These are phyloP conservation scores for Vitis labrusca DNA, from an alignment of 164 flowering plant species.

Conservation along the genomic window DNA sequence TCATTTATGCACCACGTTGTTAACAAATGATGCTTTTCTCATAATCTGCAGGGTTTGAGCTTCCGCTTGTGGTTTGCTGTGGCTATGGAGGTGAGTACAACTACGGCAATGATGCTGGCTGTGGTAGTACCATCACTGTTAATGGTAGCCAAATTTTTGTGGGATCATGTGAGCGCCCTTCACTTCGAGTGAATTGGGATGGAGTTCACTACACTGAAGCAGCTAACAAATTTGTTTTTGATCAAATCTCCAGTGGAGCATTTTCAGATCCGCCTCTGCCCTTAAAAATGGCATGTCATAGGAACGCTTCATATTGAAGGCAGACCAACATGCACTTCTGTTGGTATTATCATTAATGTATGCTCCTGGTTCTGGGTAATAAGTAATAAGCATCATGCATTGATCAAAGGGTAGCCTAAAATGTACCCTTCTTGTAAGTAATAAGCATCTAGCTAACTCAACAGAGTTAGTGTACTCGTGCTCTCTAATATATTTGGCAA, in stretches of 20 bases:
- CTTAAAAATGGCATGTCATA: constrained; percentile 27
- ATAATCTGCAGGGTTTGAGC: constrained; percentile 35
- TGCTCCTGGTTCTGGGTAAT: too few relatives aligned
- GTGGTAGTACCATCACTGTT: constrained; percentile 26
- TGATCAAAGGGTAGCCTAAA: too few relatives aligned
- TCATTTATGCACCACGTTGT: neutral
- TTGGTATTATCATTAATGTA: neutral
- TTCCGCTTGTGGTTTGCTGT: constrained; percentile 39
- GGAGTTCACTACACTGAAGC: constrained; percentile 47
- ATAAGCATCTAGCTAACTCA: too few relatives aligned
- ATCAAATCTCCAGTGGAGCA: constrained; percentile 24
- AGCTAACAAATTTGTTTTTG: constrained; percentile 27
- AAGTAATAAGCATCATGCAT: too few relatives aligned
- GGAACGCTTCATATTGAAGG: neutral
- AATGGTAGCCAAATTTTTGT: constrained; percentile 23
- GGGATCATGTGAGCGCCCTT: constrained; percentile 25
- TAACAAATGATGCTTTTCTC: neutral
- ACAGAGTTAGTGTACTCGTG: too few relatives aligned
- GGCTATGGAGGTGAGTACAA: constrained; percentile 49
- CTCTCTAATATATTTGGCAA: too few relatives aligned
- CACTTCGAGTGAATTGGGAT: constrained; percentile 30
- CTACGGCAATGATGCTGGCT: constrained; percentile 10
- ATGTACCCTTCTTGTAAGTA: too few relatives aligned
- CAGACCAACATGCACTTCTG: too few relatives aligned
- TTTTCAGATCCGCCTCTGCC: constrained; percentile 36